phyloP scores from a whole-genome alignment of 768 basidiomycete genomes.

The Termitomyces sp. region DNA sequence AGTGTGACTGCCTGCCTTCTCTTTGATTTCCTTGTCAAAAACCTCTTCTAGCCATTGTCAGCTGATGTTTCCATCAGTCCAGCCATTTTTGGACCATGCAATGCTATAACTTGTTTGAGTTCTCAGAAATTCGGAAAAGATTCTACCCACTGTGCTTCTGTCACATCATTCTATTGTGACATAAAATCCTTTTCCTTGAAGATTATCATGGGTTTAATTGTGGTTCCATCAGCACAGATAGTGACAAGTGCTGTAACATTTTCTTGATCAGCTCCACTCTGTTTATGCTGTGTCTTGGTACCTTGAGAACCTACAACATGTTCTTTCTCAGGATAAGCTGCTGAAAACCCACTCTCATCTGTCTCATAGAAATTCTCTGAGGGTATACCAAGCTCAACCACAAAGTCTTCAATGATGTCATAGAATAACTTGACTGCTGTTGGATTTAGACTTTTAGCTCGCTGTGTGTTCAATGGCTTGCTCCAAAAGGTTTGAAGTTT shows the following conservation, averaged over 20 bases:
- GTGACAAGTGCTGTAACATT: constrained; percentile 34
- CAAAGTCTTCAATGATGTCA: constrained; percentile 21
- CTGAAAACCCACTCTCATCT: constrained; percentile 33
- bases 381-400: constrained; percentile 17
- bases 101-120: constrained; percentile 15
- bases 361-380: constrained; percentile 28
- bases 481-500: constrained; percentile 29
- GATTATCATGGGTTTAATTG: constrained; percentile 28
- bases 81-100: constrained; percentile 24
- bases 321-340: constrained; percentile 1
- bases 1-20: constrained; percentile 27
- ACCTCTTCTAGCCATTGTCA: constrained; percentile 25
- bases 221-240: constrained; percentile 36
- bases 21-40: constrained; percentile 28
- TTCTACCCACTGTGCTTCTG: constrained; percentile 26
- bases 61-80: constrained; percentile 24
- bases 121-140: neutral
- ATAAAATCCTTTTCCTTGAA: constrained; percentile 33
- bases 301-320: neutral
- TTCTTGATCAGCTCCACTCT: constrained; percentile 25
- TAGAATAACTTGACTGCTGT: constrained; percentile 16
- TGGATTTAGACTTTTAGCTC: constrained; percentile 25
- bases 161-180: constrained; percentile 25
- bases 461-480: constrained; percentile 25
- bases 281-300: constrained; percentile 6